Evolutionary conservation across 768 basidiomycete genomes (phyloP).

Genomic region (Mycena latifolia): DNA sequence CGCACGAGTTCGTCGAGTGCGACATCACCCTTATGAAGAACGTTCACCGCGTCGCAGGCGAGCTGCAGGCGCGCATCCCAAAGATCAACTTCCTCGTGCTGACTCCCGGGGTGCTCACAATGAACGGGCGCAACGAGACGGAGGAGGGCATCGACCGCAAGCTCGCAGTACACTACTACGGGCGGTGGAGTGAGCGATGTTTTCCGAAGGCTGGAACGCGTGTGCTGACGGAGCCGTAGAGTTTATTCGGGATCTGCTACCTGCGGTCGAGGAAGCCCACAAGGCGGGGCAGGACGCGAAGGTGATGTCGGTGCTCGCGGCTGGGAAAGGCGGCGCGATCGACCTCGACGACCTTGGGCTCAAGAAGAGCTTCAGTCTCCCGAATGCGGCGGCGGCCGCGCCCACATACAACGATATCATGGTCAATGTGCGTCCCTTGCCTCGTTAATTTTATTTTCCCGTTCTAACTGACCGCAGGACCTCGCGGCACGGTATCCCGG

Average conservation of each 20-base stretch:
- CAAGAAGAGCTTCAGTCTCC: slow-evolving; percentile 57
- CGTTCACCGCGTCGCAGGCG: slow-evolving; percentile 49
- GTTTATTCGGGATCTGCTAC: slow-evolving; percentile 62
- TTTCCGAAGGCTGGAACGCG: no score
- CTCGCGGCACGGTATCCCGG: slow-evolving; percentile 47
- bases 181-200: slow-evolving; percentile 63
- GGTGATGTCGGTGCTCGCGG: slow-evolving; percentile 58
- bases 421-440: slow-evolving; percentile 55
- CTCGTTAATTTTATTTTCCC: neutral
- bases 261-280: slow-evolving; percentile 56
- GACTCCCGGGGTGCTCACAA: slow-evolving; percentile 55
- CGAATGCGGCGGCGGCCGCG: slow-evolving; percentile 47
- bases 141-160: slow-evolving; percentile 59
- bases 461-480: slow-evolving; percentile 38
- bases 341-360: slow-evolving; percentile 64
- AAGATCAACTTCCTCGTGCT: slow-evolving; percentile 69
- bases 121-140: slow-evolving; percentile 55
- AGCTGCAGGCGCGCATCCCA: slow-evolving; percentile 47
- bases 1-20: slow-evolving; percentile 65
- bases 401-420: slow-evolving; percentile 68
- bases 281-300: slow-evolving; percentile 62
- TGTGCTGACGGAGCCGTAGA: no score
- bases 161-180: slow-evolving; percentile 63
- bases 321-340: slow-evolving; percentile 48
- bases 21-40: slow-evolving; percentile 67